A percentile compares a stretch with the other conserved stretches of the same genome.
Evolutionary conservation across 768 basidiomycete species (phyloP).

Genomic region (Naganishia onofrii): DNA sequence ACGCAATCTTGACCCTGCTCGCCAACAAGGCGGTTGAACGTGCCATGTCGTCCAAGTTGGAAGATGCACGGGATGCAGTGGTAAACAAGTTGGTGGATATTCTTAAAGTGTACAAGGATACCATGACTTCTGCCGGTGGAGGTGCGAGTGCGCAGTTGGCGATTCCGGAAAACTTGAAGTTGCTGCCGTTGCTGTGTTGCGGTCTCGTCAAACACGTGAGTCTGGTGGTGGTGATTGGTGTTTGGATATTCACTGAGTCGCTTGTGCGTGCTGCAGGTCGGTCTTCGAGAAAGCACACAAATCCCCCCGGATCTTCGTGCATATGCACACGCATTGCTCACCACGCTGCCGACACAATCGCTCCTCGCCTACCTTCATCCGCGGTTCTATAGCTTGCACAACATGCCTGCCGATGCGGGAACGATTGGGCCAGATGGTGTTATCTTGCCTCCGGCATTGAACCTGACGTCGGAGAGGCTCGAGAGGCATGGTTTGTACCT

Average conservation of each 20-base stretch:
- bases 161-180: slow-evolving; percentile 87
- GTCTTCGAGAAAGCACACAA: slow-evolving; percentile 89
- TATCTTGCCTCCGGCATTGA: slow-evolving; percentile 79
- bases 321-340: slow-evolving; percentile 88
- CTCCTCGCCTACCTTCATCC: slow-evolving; percentile 94
- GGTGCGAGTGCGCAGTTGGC: slow-evolving; percentile 93
- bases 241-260: not conserved
- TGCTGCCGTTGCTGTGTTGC: slow-evolving; percentile 84
- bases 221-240: slow-evolving; percentile 5
- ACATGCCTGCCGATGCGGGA: slow-evolving; percentile 91
- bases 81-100: slow-evolving; percentile 81
- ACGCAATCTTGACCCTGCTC: slow-evolving; percentile 76
- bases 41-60: slow-evolving; percentile 76
- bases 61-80: slow-evolving; percentile 82
- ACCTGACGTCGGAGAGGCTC: slow-evolving; percentile 88
- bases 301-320: slow-evolving; percentile 95
- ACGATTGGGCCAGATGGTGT: slow-evolving; percentile 86
- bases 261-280: slow-evolving; percentile 61
- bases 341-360: slow-evolving; percentile 83
- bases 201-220: slow-evolving; percentile 89
- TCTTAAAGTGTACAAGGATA: slow-evolving; percentile 83
- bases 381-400: slow-evolving; percentile 90
- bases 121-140: slow-evolving; percentile 89
- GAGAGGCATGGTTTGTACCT: slow-evolving; percentile 93
- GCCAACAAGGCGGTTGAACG: slow-evolving; percentile 93